A percentile compares a stretch with the other conserved stretches of the same genome.
phyloP scores from a whole-genome alignment of 2,329 filamentous ascomycete genomes.

The Aspergillus ruber region DNA sequence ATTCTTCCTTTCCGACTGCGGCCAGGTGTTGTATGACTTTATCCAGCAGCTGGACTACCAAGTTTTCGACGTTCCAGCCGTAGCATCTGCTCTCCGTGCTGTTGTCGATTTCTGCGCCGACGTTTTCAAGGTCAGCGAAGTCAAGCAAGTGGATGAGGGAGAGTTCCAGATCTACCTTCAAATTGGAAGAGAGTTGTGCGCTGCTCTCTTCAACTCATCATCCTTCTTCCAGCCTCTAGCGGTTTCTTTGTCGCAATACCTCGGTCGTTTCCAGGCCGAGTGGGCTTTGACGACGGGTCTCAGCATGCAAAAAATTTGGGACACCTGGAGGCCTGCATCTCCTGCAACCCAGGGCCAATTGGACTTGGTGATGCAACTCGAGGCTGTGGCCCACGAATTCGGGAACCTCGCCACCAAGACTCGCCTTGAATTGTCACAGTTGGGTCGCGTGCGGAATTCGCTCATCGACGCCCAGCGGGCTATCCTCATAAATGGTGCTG shows the following conservation, averaged over 20 bases:
- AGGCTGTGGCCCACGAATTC: conserved; percentile 31
- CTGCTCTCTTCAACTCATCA: conserved; percentile 25
- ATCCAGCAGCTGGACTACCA: conserved; percentile 24
- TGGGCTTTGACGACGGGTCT: conserved; percentile 70
- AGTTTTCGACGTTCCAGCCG: conserved; percentile 18
- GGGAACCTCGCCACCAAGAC: conserved; percentile 32
- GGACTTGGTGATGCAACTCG: conserved; percentile 29
- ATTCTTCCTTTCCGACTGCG: conserved; percentile 32
- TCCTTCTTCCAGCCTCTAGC: conserved; percentile 22
- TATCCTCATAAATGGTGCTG: conserved; percentile 30
- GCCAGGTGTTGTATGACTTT: conserved; percentile 29
- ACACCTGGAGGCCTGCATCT: conserved; percentile 57
- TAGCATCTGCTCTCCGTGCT: conserved; percentile 21
- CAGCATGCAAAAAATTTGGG: conserved; percentile 76
- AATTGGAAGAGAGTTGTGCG: conserved; percentile 29
- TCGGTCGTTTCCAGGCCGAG: conserved; percentile 58
- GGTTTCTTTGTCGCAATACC: conserved; percentile 20
- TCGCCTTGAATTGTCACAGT: conserved; percentile 28
- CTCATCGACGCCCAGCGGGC: conserved; percentile 33
- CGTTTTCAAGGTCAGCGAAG: conserved; percentile 39
- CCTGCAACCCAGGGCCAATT: conserved; percentile 33
- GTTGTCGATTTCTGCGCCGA: conserved; percentile 45
- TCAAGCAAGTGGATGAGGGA: conserved; percentile 44
- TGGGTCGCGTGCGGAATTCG: conserved; percentile 31
- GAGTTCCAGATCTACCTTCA: conserved; percentile 50